Base-by-base conservation (phyloP, 192 early-diverging fungal species). In the Coemansia sp. region DNA sequence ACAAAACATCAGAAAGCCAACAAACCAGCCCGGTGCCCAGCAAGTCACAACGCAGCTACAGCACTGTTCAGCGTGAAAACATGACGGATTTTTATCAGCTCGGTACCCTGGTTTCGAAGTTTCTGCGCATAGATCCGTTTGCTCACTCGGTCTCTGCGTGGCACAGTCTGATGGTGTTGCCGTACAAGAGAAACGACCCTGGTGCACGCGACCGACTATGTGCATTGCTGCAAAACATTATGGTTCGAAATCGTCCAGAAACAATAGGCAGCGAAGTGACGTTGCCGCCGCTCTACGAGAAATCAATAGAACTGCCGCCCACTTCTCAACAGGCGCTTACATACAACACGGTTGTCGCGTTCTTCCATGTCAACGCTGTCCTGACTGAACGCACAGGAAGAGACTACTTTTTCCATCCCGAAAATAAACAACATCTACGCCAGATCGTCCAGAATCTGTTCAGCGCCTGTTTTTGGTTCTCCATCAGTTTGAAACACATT, bases 321-420 rank as follows among this genome's bases (percentile, higher is more conserved):
- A 77, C 80, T 5, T 66, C 60, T 20, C 66, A 67, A 25, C 80
- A 82, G 50, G 58, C 65, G 18, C 61, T 82, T 31, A 73, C 75
- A 29, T 77, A 82, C 65, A 82, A 82, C 59, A 67, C 69, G 1
- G 59, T 71, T 33, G 77, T 92, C 10, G 84, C 88, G 0, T 76
- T 90, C 42, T 88, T 93, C 54, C 85, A 85, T 32, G 68, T 89
- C 28, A 94, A 94, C 64, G 87, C 90, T 4, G 38, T 36, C 8
- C 71, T 92, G 20, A 86, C 89, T 0, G 81, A 91, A 56, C 78
- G 89, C 6, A 73, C 52, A 10, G 89, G 86, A 16, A 72, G 80
- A 30, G 92, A 94, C 66, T 94, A 94, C 64, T 85, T 93, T 33
- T 92, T 92, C 60, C 88, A 90, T 48, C 78, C 84, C 0, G 74